phyloP scores from a whole-genome alignment of 495 filamentous ascomycete genomes.

The Neurospora cerealis region DNA sequence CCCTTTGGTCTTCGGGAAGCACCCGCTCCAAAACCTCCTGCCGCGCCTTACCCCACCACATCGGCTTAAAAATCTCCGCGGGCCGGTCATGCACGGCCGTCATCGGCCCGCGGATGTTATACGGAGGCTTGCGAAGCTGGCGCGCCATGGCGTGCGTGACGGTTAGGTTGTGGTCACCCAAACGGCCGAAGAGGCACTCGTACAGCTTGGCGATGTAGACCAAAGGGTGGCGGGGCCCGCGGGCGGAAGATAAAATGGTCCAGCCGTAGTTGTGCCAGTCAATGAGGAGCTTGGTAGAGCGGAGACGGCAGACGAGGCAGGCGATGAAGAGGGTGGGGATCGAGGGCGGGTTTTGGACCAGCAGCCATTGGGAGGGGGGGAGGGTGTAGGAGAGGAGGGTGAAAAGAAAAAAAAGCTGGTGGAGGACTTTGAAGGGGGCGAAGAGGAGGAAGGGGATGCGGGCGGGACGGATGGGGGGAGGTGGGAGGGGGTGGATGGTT shows the following conservation, averaged over 20 bases:
- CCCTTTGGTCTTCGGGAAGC: slow-evolving; percentile 37
- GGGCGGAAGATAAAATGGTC: slow-evolving; percentile 69
- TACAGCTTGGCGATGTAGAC: slow-evolving; percentile 67
- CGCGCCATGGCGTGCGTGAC: slow-evolving; percentile 82
- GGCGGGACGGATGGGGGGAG: slow-evolving; percentile 9
- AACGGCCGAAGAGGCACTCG: slow-evolving; percentile 58
- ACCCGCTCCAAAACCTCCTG: slow-evolving; percentile 49
- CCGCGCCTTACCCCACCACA: slow-evolving; percentile 39
- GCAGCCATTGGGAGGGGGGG: slow-evolving; percentile 63
- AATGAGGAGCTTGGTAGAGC: slow-evolving; percentile 73
- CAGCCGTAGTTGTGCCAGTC: slow-evolving; percentile 99
- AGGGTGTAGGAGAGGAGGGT: slow-evolving; percentile 62
- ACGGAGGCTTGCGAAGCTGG: slow-evolving; percentile 52
- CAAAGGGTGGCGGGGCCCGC: slow-evolving; percentile 62
- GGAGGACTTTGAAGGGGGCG: slow-evolving; percentile 78
- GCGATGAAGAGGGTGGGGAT: slow-evolving; percentile 82
- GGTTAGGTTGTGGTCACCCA: slow-evolving; percentile 66
- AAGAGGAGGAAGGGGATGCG: slow-evolving; percentile 53
- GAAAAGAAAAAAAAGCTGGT: slow-evolving; percentile 64
- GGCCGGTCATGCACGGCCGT: slow-evolving; percentile 80
- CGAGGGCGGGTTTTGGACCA: slow-evolving; percentile 92
- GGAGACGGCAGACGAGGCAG: slow-evolving; percentile 59
- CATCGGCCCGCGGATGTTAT: slow-evolving; percentile 52
- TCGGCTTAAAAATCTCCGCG: slow-evolving; percentile 66
- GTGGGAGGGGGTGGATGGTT: slow-evolving; percentile 38